A percentile compares a stretch with the other conserved stretches of the same genome.
Conservation (phyloP, 1,284 basidiomycete species). For the Gastroboletus turbinatus region DNA sequence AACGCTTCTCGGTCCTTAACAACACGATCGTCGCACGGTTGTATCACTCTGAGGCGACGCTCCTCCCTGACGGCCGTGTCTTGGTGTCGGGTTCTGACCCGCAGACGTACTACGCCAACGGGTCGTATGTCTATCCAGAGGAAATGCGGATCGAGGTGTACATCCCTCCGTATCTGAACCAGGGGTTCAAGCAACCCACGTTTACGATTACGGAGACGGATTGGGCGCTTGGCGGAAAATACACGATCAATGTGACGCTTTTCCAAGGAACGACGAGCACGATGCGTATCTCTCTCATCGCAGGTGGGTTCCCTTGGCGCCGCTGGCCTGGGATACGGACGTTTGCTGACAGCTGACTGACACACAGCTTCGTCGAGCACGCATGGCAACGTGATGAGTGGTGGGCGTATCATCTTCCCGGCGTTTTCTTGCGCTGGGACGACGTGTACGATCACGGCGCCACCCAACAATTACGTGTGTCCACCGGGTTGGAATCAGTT, state of each 20-base stretch:
- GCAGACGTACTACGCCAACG: constrained; percentile 44
- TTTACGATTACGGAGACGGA: constrained; percentile 59
- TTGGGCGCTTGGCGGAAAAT: constrained; percentile 55
- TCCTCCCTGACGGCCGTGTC: constrained; percentile 68
- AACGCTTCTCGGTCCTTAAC: constrained; percentile 64
- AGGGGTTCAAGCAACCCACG: constrained; percentile 55
- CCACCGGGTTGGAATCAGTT: constrained; percentile 78
- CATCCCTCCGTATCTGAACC: constrained; percentile 67
- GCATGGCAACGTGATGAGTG: constrained; percentile 73
- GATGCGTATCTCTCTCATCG: constrained; percentile 64
- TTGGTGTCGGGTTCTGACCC: constrained; percentile 76
- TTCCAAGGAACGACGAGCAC: constrained; percentile 54
- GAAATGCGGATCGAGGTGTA: constrained; percentile 79
- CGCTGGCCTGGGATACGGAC: neutral
- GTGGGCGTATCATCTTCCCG: constrained; percentile 67
- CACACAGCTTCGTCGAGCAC: constrained; percentile 65
- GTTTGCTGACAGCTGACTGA: neutral
- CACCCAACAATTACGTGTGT: constrained; percentile 63
- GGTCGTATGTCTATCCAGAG: constrained; percentile 49
- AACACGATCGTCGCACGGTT: constrained; percentile 77
- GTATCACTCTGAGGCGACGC: constrained; percentile 77
- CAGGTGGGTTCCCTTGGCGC: constrained; percentile 25
- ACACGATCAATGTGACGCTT: constrained; percentile 53
- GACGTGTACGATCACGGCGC: constrained; percentile 65
- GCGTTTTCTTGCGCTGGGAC: constrained; percentile 60